A percentile compares a stretch with the other conserved stretches of the same genome.
Evolutionary conservation across 306 rosid species (phyloP).

Genomic region (Casuarina equisetifolia): DNA sequence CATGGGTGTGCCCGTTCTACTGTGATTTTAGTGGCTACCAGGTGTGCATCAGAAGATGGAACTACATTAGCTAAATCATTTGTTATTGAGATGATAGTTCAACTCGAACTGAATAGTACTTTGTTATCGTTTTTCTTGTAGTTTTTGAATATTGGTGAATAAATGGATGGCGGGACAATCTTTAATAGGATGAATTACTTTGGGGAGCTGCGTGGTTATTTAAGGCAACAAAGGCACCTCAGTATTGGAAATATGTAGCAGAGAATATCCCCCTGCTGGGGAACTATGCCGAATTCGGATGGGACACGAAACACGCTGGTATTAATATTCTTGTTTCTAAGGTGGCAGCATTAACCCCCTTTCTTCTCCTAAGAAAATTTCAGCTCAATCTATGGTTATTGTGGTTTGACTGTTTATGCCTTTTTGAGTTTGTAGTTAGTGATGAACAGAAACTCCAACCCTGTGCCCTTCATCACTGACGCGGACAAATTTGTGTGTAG

Average conservation of each 20-base stretch:
- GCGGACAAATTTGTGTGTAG: conserved; percentile 47
- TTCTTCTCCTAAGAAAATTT: neutral
- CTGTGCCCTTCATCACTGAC: conserved; percentile 21
- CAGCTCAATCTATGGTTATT: no score
- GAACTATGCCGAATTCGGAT: conserved; percentile 42
- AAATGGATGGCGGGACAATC: neutral
- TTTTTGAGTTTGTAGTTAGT: conserved; percentile 28
- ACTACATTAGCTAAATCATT: no score
- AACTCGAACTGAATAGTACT: no score
- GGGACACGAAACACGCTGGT: conserved; percentile 52
- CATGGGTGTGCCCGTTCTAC: conserved; percentile 46
- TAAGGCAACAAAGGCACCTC: conserved; percentile 21
- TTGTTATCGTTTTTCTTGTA: no score
- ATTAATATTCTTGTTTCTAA: conserved; percentile 48
- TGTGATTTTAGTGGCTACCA: conserved; percentile 43
- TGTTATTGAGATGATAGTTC: no score
- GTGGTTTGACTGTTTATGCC: neutral
- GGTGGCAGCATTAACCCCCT: conserved; percentile 11
- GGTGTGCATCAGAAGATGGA: conserved; percentile 12
- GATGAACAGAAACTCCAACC: conserved; percentile 22
- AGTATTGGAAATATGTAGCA: conserved; percentile 35
- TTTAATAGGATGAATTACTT: conserved; percentile 45
- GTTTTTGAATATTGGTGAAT: no score
- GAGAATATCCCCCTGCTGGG: conserved; percentile 8
- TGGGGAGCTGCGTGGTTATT: conserved; percentile 62